Conservation (phyloP, 2,329 filamentous ascomycete species). For the Monosporascus sp. region DNA sequence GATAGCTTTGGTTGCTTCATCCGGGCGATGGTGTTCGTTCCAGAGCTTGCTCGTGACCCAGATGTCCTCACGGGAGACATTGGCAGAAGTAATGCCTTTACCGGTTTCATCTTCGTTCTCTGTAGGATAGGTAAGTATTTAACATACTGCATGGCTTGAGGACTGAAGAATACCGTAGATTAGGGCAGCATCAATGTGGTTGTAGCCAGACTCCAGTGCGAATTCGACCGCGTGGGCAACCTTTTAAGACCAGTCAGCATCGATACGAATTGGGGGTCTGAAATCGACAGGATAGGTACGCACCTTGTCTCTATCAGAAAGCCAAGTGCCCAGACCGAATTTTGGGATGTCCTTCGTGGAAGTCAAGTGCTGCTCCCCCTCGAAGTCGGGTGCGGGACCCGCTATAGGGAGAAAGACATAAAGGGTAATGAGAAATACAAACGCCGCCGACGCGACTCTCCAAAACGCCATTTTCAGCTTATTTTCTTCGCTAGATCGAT, state of each 20-base stretch:
- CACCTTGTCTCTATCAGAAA: slow-evolving; percentile 21
- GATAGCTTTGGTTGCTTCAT: slow-evolving; percentile 38
- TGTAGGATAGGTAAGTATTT: slow-evolving; percentile 6
- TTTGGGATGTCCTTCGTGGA: slow-evolving; percentile 19
- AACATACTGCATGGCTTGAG: neutral
- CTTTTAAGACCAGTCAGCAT: slow-evolving; percentile 3
- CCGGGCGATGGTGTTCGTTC: slow-evolving; percentile 24
- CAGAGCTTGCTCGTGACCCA: slow-evolving; percentile 39
- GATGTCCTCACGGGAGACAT: slow-evolving; percentile 49
- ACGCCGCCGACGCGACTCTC: neutral
- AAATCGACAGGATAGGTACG: neutral
- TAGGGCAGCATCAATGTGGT: slow-evolving; percentile 24
- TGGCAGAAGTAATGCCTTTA: slow-evolving; percentile 39
- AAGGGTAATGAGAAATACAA: neutral
- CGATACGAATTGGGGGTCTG: neutral
- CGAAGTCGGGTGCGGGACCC: neutral
- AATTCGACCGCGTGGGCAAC: slow-evolving; percentile 25
- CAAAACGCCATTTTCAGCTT: neutral
- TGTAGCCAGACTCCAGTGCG: slow-evolving; percentile 22
- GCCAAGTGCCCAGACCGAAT: slow-evolving; percentile 26
- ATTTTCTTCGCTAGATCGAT: too few species aligned
- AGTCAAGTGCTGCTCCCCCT: slow-evolving; percentile 1
- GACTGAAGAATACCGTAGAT: slow-evolving; percentile 19
- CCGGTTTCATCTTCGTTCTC: slow-evolving; percentile 44
- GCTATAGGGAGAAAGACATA: slow-evolving; percentile 1